phyloP scores from a whole-genome alignment of 306 rosid species.

The Rubus idaeus region DNA sequence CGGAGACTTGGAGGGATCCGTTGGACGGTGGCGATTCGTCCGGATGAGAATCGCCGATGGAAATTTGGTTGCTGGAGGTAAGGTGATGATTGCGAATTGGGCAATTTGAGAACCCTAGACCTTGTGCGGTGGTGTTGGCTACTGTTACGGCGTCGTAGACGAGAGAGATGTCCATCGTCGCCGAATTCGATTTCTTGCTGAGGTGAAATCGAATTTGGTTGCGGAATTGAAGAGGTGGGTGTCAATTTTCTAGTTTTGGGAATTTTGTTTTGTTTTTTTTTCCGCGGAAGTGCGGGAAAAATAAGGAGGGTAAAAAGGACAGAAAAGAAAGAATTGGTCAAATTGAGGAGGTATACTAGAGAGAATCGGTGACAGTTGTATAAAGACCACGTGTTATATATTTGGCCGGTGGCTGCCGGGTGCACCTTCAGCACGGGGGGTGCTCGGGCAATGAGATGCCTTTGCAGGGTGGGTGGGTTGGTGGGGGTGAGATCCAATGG shows the following conservation, averaged over 20 bases:
- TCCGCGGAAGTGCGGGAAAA: constrained; percentile 9
- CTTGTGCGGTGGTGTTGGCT: constrained; percentile 36
- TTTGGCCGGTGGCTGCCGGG: no score
- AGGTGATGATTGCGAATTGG: constrained; percentile 39
- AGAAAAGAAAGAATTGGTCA: neutral
- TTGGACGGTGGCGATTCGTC: constrained; percentile 31
- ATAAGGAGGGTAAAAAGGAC: neutral
- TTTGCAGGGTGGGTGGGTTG: no score
- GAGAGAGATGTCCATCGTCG: constrained; percentile 47
- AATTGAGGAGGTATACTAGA: neutral
- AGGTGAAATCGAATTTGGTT: neutral
- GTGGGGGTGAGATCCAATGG: no score
- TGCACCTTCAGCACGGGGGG: no score
- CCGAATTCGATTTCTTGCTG: neutral
- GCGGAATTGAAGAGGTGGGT: neutral
- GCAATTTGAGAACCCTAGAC: constrained; percentile 50
- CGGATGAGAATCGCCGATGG: constrained; percentile 6
- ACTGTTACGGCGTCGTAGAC: constrained; percentile 50
- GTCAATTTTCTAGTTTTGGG: neutral
- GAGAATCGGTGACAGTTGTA: neutral
- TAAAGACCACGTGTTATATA: constrained; percentile 9
- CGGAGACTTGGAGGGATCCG: constrained; percentile 50
- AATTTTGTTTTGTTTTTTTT: no score
- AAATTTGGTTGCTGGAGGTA: constrained; percentile 23
- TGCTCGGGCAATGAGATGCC: no score